Evolutionary conservation across 75 land plant genomes (phyloP).

Genomic region (Sequoia sempervirens): DNA sequence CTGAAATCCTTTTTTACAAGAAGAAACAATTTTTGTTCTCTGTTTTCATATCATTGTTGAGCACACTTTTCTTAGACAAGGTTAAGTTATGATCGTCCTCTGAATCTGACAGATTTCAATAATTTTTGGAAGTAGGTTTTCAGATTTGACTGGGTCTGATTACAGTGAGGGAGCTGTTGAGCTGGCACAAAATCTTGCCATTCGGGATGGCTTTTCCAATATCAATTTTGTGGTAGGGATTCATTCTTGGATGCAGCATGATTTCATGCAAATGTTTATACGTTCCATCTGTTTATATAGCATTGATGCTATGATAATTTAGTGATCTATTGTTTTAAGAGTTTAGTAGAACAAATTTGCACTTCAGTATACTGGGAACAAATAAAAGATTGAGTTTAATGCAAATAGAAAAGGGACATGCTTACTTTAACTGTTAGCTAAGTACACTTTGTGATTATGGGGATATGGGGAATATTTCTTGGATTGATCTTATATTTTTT

Average conservation of each 20-base stretch:
- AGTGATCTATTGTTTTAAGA: background rate
- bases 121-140: conserved; percentile 45
- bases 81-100: background rate
- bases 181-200: conserved; percentile 78
- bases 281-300: background rate
- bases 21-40: background rate
- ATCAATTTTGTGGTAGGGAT: conserved; percentile 73
- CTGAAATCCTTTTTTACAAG: background rate
- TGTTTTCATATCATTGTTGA: background rate
- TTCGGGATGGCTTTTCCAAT: conserved; percentile 54
- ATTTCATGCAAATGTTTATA: background rate
- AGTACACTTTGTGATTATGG: background rate
- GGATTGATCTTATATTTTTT: background rate
- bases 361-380: background rate
- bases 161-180: conserved; percentile 90
- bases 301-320: background rate
- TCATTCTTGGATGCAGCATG: background rate
- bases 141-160: conserved; percentile 88
- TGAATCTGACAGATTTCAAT: background rate
- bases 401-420: background rate
- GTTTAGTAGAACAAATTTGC: background rate
- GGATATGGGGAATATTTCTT: background rate
- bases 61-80: background rate
- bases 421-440: background rate
- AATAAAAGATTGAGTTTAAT: background rate